phyloP scores from a whole-genome alignment of 2,329 filamentous ascomycete species.

The Trematosphaeria pertusa region DNA sequence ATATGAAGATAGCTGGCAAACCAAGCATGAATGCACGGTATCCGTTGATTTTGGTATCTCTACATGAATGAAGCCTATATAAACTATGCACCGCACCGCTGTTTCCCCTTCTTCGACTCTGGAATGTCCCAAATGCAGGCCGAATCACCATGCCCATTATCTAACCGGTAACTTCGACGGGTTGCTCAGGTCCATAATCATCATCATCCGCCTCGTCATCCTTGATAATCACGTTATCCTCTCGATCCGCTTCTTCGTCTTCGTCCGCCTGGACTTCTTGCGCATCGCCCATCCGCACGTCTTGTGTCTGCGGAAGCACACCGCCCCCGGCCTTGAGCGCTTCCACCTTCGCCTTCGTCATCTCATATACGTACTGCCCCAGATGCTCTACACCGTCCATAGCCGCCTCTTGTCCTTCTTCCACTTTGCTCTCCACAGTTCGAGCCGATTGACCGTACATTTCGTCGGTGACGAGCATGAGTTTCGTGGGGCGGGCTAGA shows the following conservation, averaged over 20 bases:
- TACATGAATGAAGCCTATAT: no score
- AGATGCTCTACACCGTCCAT: slow-evolving; percentile 96
- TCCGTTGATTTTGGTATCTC: no score
- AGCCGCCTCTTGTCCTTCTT: slow-evolving; percentile 60
- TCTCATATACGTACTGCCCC: slow-evolving; percentile 95
- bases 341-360: slow-evolving; percentile 78
- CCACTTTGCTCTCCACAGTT: slow-evolving; percentile 53
- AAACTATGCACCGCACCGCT: no score
- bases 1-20: no score
- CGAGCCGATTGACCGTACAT: slow-evolving; percentile 75
- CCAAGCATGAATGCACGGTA: no score
- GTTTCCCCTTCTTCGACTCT: no score
- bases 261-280: slow-evolving; percentile 37
- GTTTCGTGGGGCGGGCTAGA: slow-evolving; percentile 77
- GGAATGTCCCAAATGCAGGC: no score
- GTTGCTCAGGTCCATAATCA: not conserved
- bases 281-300: slow-evolving; percentile 43
- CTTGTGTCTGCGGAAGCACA: slow-evolving; percentile 32
- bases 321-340: slow-evolving; percentile 57
- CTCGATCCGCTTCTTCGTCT: slow-evolving; percentile 36
- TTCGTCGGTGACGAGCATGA: slow-evolving; percentile 83
- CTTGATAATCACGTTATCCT: slow-evolving; percentile 4
- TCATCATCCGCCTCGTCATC: slow-evolving; percentile 5
- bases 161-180: no score
- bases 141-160: no score